Evolutionary conservation across 352 stramenopile genomes (phyloP).

Genomic region (Phytophthora sp.): DNA sequence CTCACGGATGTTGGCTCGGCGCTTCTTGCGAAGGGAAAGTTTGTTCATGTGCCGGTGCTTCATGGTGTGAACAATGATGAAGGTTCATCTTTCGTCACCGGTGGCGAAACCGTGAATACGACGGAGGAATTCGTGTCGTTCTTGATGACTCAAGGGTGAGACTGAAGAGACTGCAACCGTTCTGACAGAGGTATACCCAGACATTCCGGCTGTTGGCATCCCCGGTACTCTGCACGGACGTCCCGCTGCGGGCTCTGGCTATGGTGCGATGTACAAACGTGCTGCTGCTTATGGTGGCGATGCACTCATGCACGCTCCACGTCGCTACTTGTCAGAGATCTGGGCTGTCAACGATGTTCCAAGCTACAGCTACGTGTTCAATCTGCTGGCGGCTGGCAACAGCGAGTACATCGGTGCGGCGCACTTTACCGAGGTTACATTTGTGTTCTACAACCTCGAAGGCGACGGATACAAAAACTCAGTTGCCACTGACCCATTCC

Average conservation of each 20-base stretch:
- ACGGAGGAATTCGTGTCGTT: slow-evolving; percentile 27
- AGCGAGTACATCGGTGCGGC: slow-evolving; percentile 15
- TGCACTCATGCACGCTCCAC: slow-evolving; percentile 14
- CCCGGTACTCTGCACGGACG: slow-evolving; percentile 18
- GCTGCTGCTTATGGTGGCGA: slow-evolving; percentile 25
- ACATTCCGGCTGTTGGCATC: slow-evolving; percentile 20
- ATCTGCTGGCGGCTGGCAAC: slow-evolving; percentile 17
- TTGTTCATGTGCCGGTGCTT: slow-evolving; percentile 37
- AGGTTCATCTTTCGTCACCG: slow-evolving; percentile 17
- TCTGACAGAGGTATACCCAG: slow-evolving; percentile 22
- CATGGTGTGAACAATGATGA: slow-evolving; percentile 35
- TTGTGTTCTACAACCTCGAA: slow-evolving; percentile 33
- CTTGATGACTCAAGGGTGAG: slow-evolving; percentile 18
- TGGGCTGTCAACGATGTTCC: slow-evolving; percentile 25
- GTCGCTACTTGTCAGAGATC: slow-evolving; percentile 24
- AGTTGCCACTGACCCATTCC: slow-evolving; percentile 29
- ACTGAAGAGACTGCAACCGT: slow-evolving; percentile 4
- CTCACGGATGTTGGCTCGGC: slow-evolving; percentile 8
- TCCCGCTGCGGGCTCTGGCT: neutral
- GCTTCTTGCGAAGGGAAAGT: slow-evolving; percentile 29
- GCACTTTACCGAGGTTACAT: slow-evolving; percentile 36
- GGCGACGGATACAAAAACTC: slow-evolving; percentile 34
- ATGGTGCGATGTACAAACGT: slow-evolving; percentile 30
- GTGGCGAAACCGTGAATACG: slow-evolving; percentile 8
- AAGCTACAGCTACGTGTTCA: slow-evolving; percentile 37